phyloP scores from a whole-genome alignment of 2,329 filamentous ascomycete species.

The Fusarium miscanthi region DNA sequence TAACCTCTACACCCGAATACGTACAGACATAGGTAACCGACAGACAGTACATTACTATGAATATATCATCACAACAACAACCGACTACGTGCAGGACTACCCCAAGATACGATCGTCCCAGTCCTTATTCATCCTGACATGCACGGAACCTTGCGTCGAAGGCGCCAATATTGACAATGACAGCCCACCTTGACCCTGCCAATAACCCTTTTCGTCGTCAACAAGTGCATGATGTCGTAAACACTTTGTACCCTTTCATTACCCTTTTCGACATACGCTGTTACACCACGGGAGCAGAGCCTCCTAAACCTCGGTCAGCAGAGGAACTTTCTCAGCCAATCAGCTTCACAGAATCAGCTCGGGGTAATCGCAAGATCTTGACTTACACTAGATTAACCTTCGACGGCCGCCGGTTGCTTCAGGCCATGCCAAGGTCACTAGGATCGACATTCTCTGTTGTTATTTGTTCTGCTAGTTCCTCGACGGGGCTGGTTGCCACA shows the following conservation, averaged over 20 bases:
- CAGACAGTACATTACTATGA: neutral
- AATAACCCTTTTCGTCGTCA: neutral
- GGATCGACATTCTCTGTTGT: neutral
- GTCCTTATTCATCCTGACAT: neutral
- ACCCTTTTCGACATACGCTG: neutral
- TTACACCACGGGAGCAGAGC: slow-evolving; percentile 8
- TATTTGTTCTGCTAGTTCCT: slow-evolving; percentile 25
- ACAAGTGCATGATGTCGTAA: neutral
- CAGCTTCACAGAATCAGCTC: neutral
- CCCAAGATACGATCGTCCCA: neutral
- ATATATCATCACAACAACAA: neutral
- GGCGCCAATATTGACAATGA: neutral
- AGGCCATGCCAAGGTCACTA: neutral
- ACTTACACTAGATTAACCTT: neutral
- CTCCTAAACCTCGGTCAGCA: neutral
- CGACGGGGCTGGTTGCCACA: neutral
- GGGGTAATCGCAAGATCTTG: neutral
- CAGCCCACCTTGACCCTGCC: neutral
- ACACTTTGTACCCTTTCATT: slow-evolving; percentile 11
- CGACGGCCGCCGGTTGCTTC: neutral
- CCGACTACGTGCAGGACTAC: neutral
- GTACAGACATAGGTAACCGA: neutral
- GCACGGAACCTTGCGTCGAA: slow-evolving; percentile 32
- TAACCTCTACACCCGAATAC: no score
- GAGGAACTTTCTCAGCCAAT: slow-evolving; percentile 50